Evolutionary conservation across 352 stramenopile genomes (phyloP).

Genomic region (Globisporangium solare): DNA sequence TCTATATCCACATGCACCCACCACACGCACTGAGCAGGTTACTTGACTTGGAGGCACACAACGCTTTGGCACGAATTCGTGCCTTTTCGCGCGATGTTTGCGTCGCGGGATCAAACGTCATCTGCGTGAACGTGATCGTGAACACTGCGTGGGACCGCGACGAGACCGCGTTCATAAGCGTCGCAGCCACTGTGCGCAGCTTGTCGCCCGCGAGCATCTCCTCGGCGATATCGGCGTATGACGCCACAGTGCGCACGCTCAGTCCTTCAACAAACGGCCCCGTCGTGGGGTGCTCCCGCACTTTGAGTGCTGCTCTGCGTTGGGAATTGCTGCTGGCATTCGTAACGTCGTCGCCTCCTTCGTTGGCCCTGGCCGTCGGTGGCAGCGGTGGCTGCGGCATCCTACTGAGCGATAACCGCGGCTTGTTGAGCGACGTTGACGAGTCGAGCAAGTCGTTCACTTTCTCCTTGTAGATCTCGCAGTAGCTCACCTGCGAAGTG

Average conservation of each 20-base stretch:
- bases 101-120: constrained; percentile 52
- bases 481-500: constrained; percentile 55
- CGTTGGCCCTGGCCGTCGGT: constrained; percentile 8
- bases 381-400: constrained; percentile 20
- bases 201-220: constrained; percentile 90
- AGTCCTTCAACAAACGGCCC: constrained; percentile 83
- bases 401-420: neutral
- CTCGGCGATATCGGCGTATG: constrained; percentile 76
- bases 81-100: constrained; percentile 70
- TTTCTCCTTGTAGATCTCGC: constrained; percentile 88
- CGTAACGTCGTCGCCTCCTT: neutral
- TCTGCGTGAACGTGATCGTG: constrained; percentile 91
- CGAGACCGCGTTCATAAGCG: constrained; percentile 95
- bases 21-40: neutral
- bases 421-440: neutral
- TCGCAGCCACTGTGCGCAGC: constrained; percentile 92
- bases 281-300: constrained; percentile 79
- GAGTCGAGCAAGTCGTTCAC: constrained; percentile 78
- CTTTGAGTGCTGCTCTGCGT: constrained; percentile 36
- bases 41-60: neutral
- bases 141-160: constrained; percentile 97
- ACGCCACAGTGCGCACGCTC: constrained; percentile 57
- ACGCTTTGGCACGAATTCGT: neutral
- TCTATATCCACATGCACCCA: constrained; percentile 20
- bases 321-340: neutral